Base-by-base conservation (phyloP, 768 basidiomycete species). In the Cystobasidium tubakii region DNA sequence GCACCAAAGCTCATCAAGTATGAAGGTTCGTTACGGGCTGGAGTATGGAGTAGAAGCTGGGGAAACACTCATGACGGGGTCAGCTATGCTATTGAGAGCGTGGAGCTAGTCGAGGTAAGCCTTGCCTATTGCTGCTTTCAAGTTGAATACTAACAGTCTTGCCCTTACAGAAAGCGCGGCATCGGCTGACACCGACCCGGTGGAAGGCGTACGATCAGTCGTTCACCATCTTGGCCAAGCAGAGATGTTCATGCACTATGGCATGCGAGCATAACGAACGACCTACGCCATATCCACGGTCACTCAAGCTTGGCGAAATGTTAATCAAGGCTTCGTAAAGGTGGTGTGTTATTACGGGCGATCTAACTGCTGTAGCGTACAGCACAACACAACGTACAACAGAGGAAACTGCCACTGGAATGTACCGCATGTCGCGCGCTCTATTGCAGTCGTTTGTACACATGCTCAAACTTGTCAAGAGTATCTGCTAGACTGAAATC, bases 1-100 rank as follows among this genome's bases (percentile, higher is more conserved):
- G 80, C 80, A 1, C 83, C 83, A 10, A 73, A 78, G 62, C 73
- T 84, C 27, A 73, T 83, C 0, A 69, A 81, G 36, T 84, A 83
- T 74, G 77, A 81, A 12, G 80, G 81, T 7, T 77, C 80, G 2
- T 79, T 81, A 66, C 43, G 81, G 29, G 78, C 80, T 50, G 83
- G 83, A 1, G 55, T 83, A 12, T 76, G 71, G 65, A 82, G 81
- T 46, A 73, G 83, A 46, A 78, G 78, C 15, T 84, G 83, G 83
- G 83, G 83, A 0, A 83, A 83, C 75, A 81, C 81, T 4, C 83
- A 84, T 74, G 83, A 83, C 70, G 83, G 83, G 0, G 79, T 80
- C 29, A 82, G 81, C 66, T 74, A 83, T 44, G 77, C 81, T 13
- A 79, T 84, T 9, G 82, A 83, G 73, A 66, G 69, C 0, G 80